Percentiles rank a stretch among this genome's conserved stretches.
phyloP scores from a whole-genome alignment of 2,329 filamentous ascomycete species.

The Xylariales sp. region DNA sequence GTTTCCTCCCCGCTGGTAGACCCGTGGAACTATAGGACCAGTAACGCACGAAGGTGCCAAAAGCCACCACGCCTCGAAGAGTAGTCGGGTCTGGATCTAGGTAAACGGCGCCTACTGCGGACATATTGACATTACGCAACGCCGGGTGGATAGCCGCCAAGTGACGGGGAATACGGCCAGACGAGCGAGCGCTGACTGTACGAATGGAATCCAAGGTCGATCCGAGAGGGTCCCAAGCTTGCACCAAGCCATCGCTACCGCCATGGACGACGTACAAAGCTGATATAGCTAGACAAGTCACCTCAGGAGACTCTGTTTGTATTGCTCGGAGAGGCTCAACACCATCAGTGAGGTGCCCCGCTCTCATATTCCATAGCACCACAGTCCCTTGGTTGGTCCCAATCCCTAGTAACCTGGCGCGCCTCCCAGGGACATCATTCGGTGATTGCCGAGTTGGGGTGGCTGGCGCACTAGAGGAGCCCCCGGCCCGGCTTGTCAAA shows the following conservation, averaged over 20 bases:
- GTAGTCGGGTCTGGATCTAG: slow-evolving; percentile 85
- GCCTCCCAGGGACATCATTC: slow-evolving; percentile 74
- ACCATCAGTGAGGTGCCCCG: slow-evolving; percentile 51
- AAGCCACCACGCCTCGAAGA: slow-evolving; percentile 79
- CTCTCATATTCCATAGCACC: slow-evolving; percentile 80
- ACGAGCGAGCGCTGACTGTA: slow-evolving; percentile 82
- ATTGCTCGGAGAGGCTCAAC: slow-evolving; percentile 75
- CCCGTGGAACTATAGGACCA: slow-evolving; percentile 90
- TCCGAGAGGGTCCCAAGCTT: slow-evolving; percentile 93
- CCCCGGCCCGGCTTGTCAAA: slow-evolving; percentile 50
- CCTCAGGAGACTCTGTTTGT: slow-evolving; percentile 83
- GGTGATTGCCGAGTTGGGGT: slow-evolving; percentile 34
- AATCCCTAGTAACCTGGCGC: slow-evolving; percentile 74
- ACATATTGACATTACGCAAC: slow-evolving; percentile 68
- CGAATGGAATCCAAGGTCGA: slow-evolving; percentile 75
- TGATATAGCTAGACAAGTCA: slow-evolving; percentile 78
- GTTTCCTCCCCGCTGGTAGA: slow-evolving; percentile 71
- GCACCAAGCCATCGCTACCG: slow-evolving; percentile 89
- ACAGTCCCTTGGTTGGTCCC: slow-evolving; percentile 78
- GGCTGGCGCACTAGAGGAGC: slow-evolving; percentile 43
- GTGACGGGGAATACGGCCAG: slow-evolving; percentile 75
- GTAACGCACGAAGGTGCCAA: slow-evolving; percentile 83
- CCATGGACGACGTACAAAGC: slow-evolving; percentile 88
- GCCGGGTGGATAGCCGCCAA: slow-evolving; percentile 50
- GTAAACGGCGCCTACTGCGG: slow-evolving; percentile 76